Base-by-base conservation (phyloP, 2,329 filamentous ascomycete genomes). In the Diplodia mutila region DNA sequence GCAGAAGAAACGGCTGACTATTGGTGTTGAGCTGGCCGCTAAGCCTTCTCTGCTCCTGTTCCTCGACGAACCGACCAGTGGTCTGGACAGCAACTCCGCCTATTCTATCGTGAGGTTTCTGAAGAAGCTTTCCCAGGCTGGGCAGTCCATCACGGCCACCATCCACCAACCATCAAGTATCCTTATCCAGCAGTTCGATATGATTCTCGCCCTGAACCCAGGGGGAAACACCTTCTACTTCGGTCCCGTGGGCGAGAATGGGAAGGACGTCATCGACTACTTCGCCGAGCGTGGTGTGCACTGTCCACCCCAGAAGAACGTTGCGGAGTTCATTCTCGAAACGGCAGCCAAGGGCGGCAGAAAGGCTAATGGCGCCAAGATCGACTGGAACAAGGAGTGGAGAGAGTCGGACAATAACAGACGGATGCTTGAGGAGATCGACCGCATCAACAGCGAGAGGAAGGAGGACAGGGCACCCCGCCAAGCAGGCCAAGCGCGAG, bases 141-240 rank as follows among this genome's bases (percentile, higher is more conserved):
- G 92, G 74, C 90, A 90, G 68, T 87, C 89, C 72, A 70, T 95
- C 37, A 88, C 96, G 68, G 90, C 90, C 4, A 92, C 90, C 49
- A 95, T 96, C 69, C 93, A 96, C 75, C 93, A 96, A 74, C 93
- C 93, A 0, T 94, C 91, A 0, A 91, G 91, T 0, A 85, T 89
- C 0, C 94, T 90, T 0, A 95, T 93, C 72, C 85, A 90, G 70
- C 85, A 93, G 16, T 96, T 96, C 72, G 91, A 96, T 75, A 92
- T 91, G 75, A 81, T 96, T 0, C 81, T 92, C 42, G 84, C 96
- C 1, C 83, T 97, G 0, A 93, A 91, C 0, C 81, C 80, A 2
- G 92, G 92, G 18, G 86, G 85, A 66, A 87, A 66, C 82, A 89
- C 89, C 0, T 90, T 89, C 71, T 96, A 93, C 78, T 92, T 90